phyloP scores from a whole-genome alignment of 306 rosid genomes.

The Alnus glutinosa region DNA sequence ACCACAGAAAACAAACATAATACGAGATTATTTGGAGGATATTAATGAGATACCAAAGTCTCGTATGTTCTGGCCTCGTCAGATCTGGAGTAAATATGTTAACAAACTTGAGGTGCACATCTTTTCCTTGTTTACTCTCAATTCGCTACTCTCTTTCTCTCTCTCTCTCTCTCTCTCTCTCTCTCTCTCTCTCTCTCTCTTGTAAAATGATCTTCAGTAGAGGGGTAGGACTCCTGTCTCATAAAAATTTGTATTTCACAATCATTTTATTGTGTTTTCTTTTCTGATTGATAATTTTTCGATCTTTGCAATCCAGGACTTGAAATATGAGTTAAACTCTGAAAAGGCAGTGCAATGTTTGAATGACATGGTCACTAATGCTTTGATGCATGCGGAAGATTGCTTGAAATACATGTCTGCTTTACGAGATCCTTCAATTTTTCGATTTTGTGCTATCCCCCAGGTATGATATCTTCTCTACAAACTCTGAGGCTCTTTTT shows the following conservation, averaged over 20 bases:
- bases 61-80: constrained; percentile 98
- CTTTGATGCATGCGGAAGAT: constrained; percentile 74
- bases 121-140: constrained; percentile 25
- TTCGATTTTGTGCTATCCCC: constrained; percentile 95
- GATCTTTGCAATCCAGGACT: constrained; percentile 53
- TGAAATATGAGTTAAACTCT: constrained; percentile 78
- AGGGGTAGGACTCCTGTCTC: background rate
- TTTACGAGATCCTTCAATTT: constrained; percentile 58
- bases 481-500: background rate
- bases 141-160: constrained; percentile 9
- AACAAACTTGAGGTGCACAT: constrained; percentile 82
- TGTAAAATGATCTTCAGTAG: background rate
- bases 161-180: background rate
- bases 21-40: constrained; percentile 96
- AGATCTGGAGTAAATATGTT: constrained; percentile 95
- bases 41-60: constrained; percentile 98
- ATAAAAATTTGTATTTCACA: background rate
- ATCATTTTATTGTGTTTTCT: constrained; percentile 8
- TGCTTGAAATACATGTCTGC: constrained; percentile 76
- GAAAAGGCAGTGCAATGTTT: constrained; percentile 88
- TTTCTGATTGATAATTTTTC: constrained; percentile 18
- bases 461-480: constrained; percentile 59
- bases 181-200: background rate
- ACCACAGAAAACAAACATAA: constrained; percentile 90
- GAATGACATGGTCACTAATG: constrained; percentile 94